phyloP scores from a whole-genome alignment of 2,329 filamentous ascomycete species.

The Cladosporium austrohemisphaericum region DNA sequence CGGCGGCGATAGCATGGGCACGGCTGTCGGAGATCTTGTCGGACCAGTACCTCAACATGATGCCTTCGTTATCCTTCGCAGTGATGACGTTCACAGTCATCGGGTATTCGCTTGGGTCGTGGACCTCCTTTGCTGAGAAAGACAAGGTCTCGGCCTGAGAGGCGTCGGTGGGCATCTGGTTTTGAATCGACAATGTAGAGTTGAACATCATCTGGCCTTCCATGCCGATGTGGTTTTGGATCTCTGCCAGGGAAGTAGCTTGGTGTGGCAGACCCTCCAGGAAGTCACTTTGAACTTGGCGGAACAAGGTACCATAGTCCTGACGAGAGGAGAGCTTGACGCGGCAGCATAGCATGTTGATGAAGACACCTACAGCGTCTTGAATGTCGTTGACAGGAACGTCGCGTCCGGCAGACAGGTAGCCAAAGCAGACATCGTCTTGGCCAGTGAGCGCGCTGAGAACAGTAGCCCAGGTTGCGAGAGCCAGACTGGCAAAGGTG shows the following conservation, averaged over 20 bases:
- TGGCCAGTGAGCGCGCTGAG: conserved; percentile 8
- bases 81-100: conserved; percentile 14
- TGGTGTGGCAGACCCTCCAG: conserved; percentile 15
- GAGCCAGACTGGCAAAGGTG: conserved; percentile 11
- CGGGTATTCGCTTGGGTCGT: conserved; percentile 13
- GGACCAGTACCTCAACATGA: conserved; percentile 14
- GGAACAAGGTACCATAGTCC: conserved; percentile 12
- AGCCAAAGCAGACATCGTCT: conserved; percentile 36
- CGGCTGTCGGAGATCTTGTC: conserved; percentile 14
- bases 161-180: conserved; percentile 16
- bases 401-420: conserved; percentile 36
- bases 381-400: conserved; percentile 13
- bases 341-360: conserved; percentile 16
- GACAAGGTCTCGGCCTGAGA: conserved; percentile 6
- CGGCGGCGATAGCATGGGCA: conserved; percentile 9
- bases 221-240: conserved; percentile 66
- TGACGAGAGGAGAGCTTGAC: conserved; percentile 15
- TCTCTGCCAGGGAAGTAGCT: conserved; percentile 43
- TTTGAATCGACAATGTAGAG: conserved; percentile 45
- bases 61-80: conserved; percentile 9
- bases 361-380: conserved; percentile 16
- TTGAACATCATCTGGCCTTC: conserved; percentile 40
- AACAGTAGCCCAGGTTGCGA: conserved; percentile 11
- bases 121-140: conserved; percentile 11
- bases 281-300: conserved; percentile 12